Evolutionary conservation across 1,139 yeast genomes (phyloP), one percentile per base, ranked within the genome.

Genomic region (Wickerhamiella infanticola): DNA sequence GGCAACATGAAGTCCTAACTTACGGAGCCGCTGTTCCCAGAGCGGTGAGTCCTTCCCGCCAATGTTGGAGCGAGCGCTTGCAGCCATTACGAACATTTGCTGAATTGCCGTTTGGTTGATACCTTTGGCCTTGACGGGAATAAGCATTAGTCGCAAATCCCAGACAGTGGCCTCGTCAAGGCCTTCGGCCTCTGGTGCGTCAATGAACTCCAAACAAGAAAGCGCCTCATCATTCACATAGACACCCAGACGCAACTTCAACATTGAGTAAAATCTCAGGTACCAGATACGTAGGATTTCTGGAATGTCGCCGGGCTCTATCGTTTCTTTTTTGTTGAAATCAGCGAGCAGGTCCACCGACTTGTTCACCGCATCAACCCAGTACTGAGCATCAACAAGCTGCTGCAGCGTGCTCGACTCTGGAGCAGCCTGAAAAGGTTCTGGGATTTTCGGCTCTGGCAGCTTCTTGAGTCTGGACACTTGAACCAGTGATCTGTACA

Each of bases 1-100:
- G 2, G 60, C 59, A 2, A 61, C 59, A 4, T 31, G 13, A 3
- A 39, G 35, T 3, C 41, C 65, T 40, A 62, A 50, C 13, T 56
- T 54, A 18, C 60, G 52, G 31, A 62, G 49, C 6, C 64, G 52
- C 7, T 42, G 41, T 11, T 48, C 44, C 65, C 65, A 62, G 9
- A 38, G 40, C 9, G 24, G 39, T 35, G 5, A 38, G 33, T n/a
- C 52, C 23, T 47, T 26, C 27, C n/a, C 44, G 4, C 23, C 26
- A 6, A 40, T 37, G 4, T 35, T 23, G 2, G 33, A 25, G 11
- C 55, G 48, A 4, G 57, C 55, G 23, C 50, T 55, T 8, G 40
- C 42, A 3, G 50, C 52, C 40, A 53, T 42, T 5, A 44, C n/a
- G 41, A 53, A 53, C 44, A 53, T 45, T 11, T 25, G 42, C 42